phyloP scores from a whole-genome alignment of 2,329 filamentous ascomycete genomes.

The Aureobasidium pullulans region DNA sequence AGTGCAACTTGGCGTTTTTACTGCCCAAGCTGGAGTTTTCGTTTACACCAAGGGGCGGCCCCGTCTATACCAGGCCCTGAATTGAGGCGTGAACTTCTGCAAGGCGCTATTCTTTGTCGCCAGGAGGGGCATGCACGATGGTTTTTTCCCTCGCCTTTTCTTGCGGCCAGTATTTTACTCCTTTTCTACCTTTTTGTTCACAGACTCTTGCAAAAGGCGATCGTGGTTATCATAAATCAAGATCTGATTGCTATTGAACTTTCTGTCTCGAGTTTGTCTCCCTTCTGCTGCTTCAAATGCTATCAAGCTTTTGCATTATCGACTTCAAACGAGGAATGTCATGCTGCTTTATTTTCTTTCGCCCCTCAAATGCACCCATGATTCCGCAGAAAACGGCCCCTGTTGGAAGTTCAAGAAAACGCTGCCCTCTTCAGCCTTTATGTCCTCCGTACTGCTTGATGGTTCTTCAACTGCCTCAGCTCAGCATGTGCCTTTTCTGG shows the following conservation, averaged over 20 bases:
- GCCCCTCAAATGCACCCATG: no score
- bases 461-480: no score
- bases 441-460: no score
- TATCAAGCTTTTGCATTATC: no score
- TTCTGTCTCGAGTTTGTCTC: neutral
- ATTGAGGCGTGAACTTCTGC: neutral
- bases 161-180: neutral
- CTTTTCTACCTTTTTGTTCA: neutral
- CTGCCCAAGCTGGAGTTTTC: conserved; percentile 3
- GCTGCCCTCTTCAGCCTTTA: no score
- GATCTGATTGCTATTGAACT: neutral
- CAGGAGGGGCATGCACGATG: neutral
- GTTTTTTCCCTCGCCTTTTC: neutral
- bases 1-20: neutral
- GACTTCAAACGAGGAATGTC: no score
- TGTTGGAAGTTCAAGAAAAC: no score
- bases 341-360: no score
- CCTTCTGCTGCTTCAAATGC: neutral
- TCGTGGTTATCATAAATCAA: neutral
- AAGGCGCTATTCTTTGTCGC: neutral
- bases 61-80: neutral
- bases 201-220: neutral
- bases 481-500: no score
- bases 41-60: neutral
- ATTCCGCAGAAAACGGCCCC: no score